Evolutionary conservation across 345 rosid species (phyloP).

Genomic region (Brassica carinata): DNA sequence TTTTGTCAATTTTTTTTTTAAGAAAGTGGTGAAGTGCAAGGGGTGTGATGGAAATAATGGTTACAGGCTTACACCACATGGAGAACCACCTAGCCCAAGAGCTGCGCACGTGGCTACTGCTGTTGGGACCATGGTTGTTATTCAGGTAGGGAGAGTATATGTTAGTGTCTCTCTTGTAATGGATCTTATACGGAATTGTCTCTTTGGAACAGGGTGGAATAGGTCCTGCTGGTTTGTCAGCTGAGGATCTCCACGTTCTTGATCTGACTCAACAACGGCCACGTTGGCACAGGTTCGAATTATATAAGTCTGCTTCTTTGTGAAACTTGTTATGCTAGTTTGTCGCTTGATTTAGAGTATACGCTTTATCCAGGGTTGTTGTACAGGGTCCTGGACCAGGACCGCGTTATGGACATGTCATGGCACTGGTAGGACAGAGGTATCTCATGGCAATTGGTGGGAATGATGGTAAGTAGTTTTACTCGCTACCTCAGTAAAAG

Average conservation of each 20-base stretch:
- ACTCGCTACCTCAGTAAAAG: not conserved
- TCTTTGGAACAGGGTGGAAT: slow-evolving; percentile 81
- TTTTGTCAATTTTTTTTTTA: not conserved
- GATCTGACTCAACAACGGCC: slow-evolving; percentile 97
- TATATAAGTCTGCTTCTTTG: not conserved
- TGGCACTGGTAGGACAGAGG: slow-evolving; percentile 99
- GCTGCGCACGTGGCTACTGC: slow-evolving; percentile 99
- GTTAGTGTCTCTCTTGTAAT: not conserved
- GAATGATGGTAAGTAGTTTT: slow-evolving; percentile 74
- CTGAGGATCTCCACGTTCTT: slow-evolving; percentile 99
- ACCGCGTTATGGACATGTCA: slow-evolving; percentile 98
- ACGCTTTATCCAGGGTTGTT: slow-evolving; percentile 69
- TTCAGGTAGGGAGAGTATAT: slow-evolving; percentile 64
- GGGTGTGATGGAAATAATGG: slow-evolving; percentile 19
- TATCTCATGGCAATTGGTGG: slow-evolving; percentile 99
- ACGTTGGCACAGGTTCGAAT: slow-evolving; percentile 85
- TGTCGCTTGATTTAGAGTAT: slow-evolving; percentile 30
- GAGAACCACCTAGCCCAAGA: slow-evolving; percentile 98
- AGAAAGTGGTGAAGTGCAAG: slow-evolving; percentile 6
- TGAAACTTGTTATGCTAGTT: not conserved
- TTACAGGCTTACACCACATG: slow-evolving; percentile 77
- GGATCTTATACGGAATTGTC: slow-evolving; percentile 5
- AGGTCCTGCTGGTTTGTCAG: slow-evolving; percentile 98
- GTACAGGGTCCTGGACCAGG: slow-evolving; percentile 99
- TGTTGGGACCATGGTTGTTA: slow-evolving; percentile 99